Conservation (phyloP, 257 asterid species). For the Nyctanthes arbortristis region DNA sequence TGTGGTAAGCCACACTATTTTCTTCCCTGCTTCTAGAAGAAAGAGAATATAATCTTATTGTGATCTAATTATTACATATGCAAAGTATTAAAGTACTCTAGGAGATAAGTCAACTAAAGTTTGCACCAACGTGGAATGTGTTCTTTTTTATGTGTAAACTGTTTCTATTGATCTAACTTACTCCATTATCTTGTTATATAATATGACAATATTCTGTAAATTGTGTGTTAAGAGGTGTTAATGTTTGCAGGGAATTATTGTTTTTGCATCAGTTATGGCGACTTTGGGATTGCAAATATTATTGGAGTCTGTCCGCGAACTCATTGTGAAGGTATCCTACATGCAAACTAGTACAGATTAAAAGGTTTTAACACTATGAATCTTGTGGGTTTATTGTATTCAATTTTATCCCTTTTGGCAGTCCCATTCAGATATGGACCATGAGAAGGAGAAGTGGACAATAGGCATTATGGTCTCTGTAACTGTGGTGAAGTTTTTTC, state of each 20-base stretch:
- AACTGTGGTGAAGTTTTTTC: slow-evolving; percentile 71
- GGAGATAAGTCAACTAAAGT: neutral
- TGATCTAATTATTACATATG: slow-evolving; percentile 2
- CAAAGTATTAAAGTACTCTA: neutral
- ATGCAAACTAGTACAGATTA: neutral
- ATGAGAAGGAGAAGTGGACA: slow-evolving; percentile 79
- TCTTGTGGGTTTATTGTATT: too few relatives aligned
- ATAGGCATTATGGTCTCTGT: slow-evolving; percentile 92
- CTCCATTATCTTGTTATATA: neutral
- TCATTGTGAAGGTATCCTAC: slow-evolving; percentile 63
- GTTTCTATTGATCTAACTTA: slow-evolving; percentile 5
- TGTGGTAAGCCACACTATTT: slow-evolving; percentile 54
- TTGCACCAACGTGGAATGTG: neutral
- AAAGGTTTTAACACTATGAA: too few relatives aligned
- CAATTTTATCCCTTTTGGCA: slow-evolving; percentile 25
- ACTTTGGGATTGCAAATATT: slow-evolving; percentile 87
- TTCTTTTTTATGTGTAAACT: neutral
- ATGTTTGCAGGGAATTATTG: slow-evolving; percentile 76
- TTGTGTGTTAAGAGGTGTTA: neutral
- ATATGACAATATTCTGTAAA: neutral
- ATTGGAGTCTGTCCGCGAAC: slow-evolving; percentile 75
- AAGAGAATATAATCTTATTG: neutral
- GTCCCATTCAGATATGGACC: slow-evolving; percentile 62
- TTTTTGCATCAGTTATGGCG: slow-evolving; percentile 94
- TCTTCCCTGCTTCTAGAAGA: neutral